Evolutionary conservation across 192 early-diverging fungal species (phyloP), one percentile per base, ranked within the genome.

Genomic region (Mortierella antarctica): DNA sequence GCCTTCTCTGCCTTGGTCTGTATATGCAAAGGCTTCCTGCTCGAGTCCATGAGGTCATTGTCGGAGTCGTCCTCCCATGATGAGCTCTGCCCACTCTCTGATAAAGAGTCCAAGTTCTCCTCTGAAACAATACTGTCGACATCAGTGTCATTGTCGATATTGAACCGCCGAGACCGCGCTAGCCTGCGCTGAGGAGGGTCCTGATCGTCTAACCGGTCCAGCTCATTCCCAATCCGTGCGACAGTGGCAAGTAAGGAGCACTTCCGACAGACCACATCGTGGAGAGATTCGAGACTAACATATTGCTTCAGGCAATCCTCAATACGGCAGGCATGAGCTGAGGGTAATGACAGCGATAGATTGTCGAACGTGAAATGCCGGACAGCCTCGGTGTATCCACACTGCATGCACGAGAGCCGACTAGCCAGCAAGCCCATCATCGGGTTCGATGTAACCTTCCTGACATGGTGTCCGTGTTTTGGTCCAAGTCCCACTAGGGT

Each of bases 301-400:
- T 89, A 92, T 44, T 86, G 74, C 52, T 67, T 67, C 10, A 94
- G 67, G 7, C 90, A 84, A 31, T 80, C 70, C 60, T 91, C 87
- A 39, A 93, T 70, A 2, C 71, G 84, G 48, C 83, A 81, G 6
- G 86, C 85, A 14, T 80, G 86, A 42, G 53, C 64, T 17, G 76
- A 74, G 7, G 95, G 94, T 50, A 93, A 76, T 23, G 87, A 83
- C n/a, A 95, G 82, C 15, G 92, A 93, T 0, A 94, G 67, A 61
- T 93, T 95, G 77, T 95, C 93, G 83, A 96, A 96, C 17, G 91
- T 88, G 74, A 93, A 92, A 66, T 94, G 93, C 0, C 92, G 90
- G 14, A 94, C 85, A 1, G 91, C 91, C 61, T 90, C 89, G 15
- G 92, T 92, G 56, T 95, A 95, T 7, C 92, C 91, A 64, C 96